phyloP scores from a whole-genome alignment of 306 rosid species.

The Casuarina equisetifolia region DNA sequence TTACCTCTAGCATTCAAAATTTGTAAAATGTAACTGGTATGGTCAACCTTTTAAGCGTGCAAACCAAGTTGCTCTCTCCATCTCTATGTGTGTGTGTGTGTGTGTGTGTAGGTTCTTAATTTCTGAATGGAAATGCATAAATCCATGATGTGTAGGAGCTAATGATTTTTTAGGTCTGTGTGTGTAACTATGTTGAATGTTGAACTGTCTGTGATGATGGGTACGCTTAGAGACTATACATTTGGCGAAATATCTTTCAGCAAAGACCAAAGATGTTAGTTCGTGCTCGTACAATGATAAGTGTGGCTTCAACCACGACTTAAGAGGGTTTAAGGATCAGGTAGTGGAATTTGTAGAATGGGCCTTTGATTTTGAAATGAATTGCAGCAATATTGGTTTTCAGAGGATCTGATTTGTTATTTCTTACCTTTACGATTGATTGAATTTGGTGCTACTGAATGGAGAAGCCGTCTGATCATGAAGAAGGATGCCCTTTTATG shows the following conservation, averaged over 20 bases:
- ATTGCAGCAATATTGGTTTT: background rate
- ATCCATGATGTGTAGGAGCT: background rate
- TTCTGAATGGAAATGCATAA: background rate
- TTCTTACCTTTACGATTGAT: slow-evolving; percentile 3
- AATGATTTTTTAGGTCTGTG: background rate
- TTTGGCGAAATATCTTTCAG: slow-evolving; percentile 49
- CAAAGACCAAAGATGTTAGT: slow-evolving; percentile 67
- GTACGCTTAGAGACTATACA: background rate
- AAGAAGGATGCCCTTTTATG: slow-evolving; percentile 77
- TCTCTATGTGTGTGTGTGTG: background rate
- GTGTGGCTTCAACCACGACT: slow-evolving; percentile 85
- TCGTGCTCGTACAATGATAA: slow-evolving; percentile 69
- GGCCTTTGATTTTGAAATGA: background rate
- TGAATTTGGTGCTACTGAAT: background rate
- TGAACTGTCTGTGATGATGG: background rate
- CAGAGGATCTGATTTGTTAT: background rate
- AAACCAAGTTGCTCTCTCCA: background rate
- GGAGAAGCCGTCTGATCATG: slow-evolving; percentile 78
- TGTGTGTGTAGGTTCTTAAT: background rate
- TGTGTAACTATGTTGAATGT: too few species aligned
- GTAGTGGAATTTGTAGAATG: slow-evolving; percentile 31
- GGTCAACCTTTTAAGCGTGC: background rate
- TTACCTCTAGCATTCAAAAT: background rate
- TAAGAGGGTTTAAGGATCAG: slow-evolving; percentile 75
- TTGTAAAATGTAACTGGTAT: too few species aligned